phyloP scores from a whole-genome alignment of 768 basidiomycete genomes.

The Xerocomus spinulosus region DNA sequence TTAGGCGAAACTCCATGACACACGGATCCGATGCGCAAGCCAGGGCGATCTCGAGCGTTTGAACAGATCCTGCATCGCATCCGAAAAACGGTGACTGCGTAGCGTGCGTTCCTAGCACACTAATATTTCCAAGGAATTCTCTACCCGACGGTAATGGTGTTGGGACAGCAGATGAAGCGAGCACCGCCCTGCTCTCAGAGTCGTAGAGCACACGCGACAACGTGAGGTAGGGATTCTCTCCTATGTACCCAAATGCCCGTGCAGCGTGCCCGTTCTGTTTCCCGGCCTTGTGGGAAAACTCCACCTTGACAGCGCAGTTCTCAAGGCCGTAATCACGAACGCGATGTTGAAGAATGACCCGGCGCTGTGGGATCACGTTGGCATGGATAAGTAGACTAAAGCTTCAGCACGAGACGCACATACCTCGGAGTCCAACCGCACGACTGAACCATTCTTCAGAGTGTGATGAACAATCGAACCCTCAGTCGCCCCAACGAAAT shows the following conservation, averaged over 20 bases:
- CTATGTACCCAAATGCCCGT: constrained; percentile 15
- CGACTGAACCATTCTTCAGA: constrained; percentile 19
- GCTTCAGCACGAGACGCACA: not conserved
- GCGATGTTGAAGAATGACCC: constrained; percentile 19
- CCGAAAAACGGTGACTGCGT: constrained; percentile 11
- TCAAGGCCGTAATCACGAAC: constrained; percentile 25
- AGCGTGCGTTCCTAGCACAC: constrained; percentile 5
- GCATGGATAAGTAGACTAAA: not conserved
- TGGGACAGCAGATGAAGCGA: constrained; percentile 10
- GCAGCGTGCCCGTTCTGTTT: constrained; percentile 1
- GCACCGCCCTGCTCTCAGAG: constrained; percentile 1
- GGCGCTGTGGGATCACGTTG: constrained; percentile 5
- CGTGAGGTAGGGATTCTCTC: constrained; percentile 11
- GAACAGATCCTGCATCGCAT: constrained; percentile 14
- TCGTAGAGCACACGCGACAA: constrained; percentile 18
- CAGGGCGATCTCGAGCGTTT: constrained; percentile 21
- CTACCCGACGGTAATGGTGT: constrained; percentile 5
- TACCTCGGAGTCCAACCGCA: constrained; percentile 18
- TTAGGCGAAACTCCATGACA: constrained; percentile 20
- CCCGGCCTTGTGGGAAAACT: constrained; percentile 1
- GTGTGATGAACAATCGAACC: constrained; percentile 4
- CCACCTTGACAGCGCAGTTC: constrained; percentile 12
- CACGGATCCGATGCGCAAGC: constrained; percentile 20
- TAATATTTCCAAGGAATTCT: constrained; percentile 17
- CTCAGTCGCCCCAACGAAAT: constrained; percentile 19